Percentiles rank a stretch among this genome's conserved stretches.
phyloP scores from a whole-genome alignment of 257 asterid species.

The Solanum arcanum region DNA sequence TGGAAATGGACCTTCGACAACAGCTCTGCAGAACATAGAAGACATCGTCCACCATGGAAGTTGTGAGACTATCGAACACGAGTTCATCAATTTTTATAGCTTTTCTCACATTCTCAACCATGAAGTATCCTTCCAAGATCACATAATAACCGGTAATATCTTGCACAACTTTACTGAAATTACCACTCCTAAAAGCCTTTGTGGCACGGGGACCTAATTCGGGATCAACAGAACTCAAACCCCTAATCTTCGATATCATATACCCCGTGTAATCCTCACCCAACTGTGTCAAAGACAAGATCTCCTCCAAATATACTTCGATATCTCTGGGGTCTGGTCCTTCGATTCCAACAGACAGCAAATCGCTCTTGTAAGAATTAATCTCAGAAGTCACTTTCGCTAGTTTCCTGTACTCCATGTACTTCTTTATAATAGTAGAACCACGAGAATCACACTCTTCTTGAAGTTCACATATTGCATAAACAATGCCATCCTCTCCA shows the following conservation, averaged over 20 bases:
- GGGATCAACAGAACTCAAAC: conserved; percentile 74
- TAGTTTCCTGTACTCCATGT: conserved; percentile 65
- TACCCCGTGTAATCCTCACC: conserved; percentile 92
- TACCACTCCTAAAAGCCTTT: conserved; percentile 88
- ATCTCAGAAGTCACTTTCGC: conserved; percentile 70
- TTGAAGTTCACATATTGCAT: conserved; percentile 85
- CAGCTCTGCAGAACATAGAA: conserved; percentile 95
- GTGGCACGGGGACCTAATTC: conserved; percentile 81
- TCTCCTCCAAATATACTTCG: conserved; percentile 85
- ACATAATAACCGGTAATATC: conserved; percentile 85
- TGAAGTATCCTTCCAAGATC: conserved; percentile 84
- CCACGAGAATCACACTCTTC: conserved; percentile 94
- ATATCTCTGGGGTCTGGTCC: conserved; percentile 93
- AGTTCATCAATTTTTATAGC: conserved; percentile 88
- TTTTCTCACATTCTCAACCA: conserved; percentile 97
- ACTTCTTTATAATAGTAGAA: conserved; percentile 59
- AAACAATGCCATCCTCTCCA: conserved; percentile 91
- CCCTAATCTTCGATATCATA: conserved; percentile 75
- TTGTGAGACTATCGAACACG: conserved; percentile 81
- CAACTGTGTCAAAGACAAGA: conserved; percentile 63
- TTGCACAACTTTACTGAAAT: conserved; percentile 73
- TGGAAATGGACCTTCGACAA: conserved; percentile 81
- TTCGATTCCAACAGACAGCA: conserved; percentile 55
- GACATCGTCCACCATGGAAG: conserved; percentile 97
- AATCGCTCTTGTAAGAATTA: conserved; percentile 69